A percentile compares a stretch with the other conserved stretches of the same genome.
phyloP scores from a whole-genome alignment of 805 yeast genomes.

The Yamadazyma sp. region DNA sequence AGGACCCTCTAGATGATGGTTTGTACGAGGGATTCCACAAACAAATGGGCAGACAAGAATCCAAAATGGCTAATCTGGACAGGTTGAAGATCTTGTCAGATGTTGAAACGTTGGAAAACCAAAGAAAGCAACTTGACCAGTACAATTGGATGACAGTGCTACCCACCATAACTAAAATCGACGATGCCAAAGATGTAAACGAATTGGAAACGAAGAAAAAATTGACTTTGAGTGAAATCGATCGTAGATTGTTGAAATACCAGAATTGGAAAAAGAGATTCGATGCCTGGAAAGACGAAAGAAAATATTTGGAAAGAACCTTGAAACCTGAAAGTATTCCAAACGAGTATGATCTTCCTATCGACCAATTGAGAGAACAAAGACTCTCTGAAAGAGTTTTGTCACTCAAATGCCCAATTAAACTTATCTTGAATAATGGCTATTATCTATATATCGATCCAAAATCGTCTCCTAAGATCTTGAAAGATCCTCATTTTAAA shows the following conservation, averaged over 20 bases:
- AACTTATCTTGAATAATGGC: constrained; percentile 35
- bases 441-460: constrained; percentile 41
- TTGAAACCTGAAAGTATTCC: constrained; percentile 11
- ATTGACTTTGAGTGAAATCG: constrained; percentile 49
- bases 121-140: constrained; percentile 35
- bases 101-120: constrained; percentile 51
- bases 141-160: constrained; percentile 48
- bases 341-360: constrained; percentile 17
- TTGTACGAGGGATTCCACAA: constrained; percentile 48
- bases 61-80: constrained; percentile 54
- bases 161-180: constrained; percentile 47
- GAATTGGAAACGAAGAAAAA: constrained; percentile 53
- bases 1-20: constrained; percentile 46
- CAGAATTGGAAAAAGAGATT: constrained; percentile 36
- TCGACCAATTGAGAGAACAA: constrained; percentile 20
- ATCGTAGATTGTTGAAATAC: constrained; percentile 33
- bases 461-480: constrained; percentile 19
- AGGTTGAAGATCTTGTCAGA: constrained; percentile 51
- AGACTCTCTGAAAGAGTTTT: constrained; percentile 22
- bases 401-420: constrained; percentile 35
- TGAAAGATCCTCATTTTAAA: too few relatives aligned
- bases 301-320: constrained; percentile 14
- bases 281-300: constrained; percentile 23
- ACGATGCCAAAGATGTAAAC: constrained; percentile 41
- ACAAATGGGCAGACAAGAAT: constrained; percentile 63